Percentiles rank a stretch among this genome's conserved stretches.
Evolutionary conservation across 1,139 yeast genomes (phyloP).

Genomic region (Komagataea norvegica): DNA sequence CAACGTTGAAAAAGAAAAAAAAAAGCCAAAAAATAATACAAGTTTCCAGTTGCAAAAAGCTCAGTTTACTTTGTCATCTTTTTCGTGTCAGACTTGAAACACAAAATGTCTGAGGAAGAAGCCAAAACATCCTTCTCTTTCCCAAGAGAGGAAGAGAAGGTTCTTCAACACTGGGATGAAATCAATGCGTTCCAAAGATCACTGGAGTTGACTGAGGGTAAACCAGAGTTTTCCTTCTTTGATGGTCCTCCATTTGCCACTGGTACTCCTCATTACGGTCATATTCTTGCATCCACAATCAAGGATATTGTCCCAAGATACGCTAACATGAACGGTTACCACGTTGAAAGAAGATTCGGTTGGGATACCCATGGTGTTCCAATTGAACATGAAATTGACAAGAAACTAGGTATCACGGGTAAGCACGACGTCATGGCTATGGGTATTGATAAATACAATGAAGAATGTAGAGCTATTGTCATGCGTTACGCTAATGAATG

Average conservation of each 20-base stretch:
- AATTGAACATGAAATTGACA: constrained; percentile 97
- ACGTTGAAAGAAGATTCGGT: constrained; percentile 95
- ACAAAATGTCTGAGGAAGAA: constrained; percentile 22
- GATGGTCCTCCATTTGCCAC: constrained; percentile 99
- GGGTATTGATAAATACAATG: constrained; percentile 93
- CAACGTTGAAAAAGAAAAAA: constrained; percentile 2
- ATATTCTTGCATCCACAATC: constrained; percentile 90
- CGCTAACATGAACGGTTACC: constrained; percentile 95
- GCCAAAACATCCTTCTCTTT: constrained; percentile 40
- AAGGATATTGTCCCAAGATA: constrained; percentile 97
- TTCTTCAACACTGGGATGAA: constrained; percentile 78
- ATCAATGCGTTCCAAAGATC: constrained; percentile 90
- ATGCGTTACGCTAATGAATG: constrained; percentile 96
- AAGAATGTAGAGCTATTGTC: constrained; percentile 92
- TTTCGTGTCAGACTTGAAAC: neutral
- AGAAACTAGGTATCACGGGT: constrained; percentile 87
- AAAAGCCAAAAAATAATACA: constrained; percentile 10
- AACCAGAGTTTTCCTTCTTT: constrained; percentile 86
- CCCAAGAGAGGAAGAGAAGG: constrained; percentile 83
- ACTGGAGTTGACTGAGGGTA: constrained; percentile 74
- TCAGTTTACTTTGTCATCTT: neutral
- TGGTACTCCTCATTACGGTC: constrained; percentile 99
- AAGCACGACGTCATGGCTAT: constrained; percentile 89
- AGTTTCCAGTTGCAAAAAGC: neutral
- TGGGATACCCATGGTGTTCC: constrained; percentile 99